A percentile compares a stretch with the other conserved stretches of the same genome.
These are phyloP conservation scores for Talaromyces liani DNA, from an alignment of 495 filamentous ascomycete genomes.

Conservation along the genomic window DNA sequence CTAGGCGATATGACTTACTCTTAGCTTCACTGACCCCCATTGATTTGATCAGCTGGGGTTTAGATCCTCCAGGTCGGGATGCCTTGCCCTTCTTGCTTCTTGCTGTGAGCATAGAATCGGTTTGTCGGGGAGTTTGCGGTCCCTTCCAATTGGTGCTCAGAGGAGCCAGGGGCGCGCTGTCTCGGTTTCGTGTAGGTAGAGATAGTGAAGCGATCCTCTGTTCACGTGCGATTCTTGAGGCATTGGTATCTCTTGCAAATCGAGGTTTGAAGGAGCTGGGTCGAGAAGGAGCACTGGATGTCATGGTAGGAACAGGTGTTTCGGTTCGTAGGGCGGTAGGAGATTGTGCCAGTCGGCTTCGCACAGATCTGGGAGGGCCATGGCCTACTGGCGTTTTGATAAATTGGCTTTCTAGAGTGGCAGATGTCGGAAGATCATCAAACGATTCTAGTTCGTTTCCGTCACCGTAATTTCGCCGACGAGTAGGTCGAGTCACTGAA, in stretches of 20 bases:
- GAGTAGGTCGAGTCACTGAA: conserved; percentile 65
- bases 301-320: conserved; percentile 50
- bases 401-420: conserved; percentile 65
- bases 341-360: conserved; percentile 55
- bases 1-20: conserved; percentile 42
- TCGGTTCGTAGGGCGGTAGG: conserved; percentile 27
- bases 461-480: conserved; percentile 77
- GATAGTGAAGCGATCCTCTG: conserved; percentile 56
- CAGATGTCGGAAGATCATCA: conserved; percentile 90
- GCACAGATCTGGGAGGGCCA: conserved; percentile 58
- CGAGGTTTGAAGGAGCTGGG: conserved; percentile 55
- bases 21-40: conserved; percentile 58
- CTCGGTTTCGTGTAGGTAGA: conserved; percentile 31
- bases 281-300: conserved; percentile 35
- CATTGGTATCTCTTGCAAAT: conserved; percentile 91
- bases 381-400: conserved; percentile 69
- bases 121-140: conserved; percentile 54
- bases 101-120: conserved; percentile 27
- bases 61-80: conserved; percentile 43
- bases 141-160: conserved; percentile 73
- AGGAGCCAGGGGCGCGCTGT: conserved; percentile 50
- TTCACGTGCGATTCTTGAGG: conserved; percentile 82
- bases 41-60: conserved; percentile 66
- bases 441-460: conserved; percentile 87
- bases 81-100: conserved; percentile 51